Evolutionary conservation across 202 grass and related monocot species (phyloP).

Genomic region (Panicum hallii): DNA sequence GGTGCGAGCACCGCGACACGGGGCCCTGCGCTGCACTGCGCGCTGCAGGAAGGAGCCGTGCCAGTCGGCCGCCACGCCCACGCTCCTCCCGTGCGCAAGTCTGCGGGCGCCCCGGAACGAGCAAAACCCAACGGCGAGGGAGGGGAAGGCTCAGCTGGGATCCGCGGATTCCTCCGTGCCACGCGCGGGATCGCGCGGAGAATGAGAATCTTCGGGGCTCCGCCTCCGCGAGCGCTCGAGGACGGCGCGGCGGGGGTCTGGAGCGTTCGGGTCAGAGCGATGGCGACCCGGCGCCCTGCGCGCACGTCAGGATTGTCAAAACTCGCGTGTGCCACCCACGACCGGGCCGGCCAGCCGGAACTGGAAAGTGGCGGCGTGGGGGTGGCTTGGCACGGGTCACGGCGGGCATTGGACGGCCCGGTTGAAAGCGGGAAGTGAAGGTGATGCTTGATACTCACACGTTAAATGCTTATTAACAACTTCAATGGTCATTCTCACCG

Average conservation of each 20-base stretch:
- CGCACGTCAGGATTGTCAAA: not conserved
- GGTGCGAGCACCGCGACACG: too few species aligned
- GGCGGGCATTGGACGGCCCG: not conserved
- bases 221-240: too few species aligned
- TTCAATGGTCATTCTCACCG: not conserved
- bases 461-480: too few species aligned
- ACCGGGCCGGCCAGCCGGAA: not conserved
- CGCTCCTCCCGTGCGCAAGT: not conserved
- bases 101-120: conserved; percentile 39
- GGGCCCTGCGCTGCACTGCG: not conserved
- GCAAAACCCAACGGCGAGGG: not conserved
- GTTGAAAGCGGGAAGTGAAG: not conserved
- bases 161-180: not conserved
- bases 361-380: not conserved
- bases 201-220: conserved; percentile 38
- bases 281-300: not conserved
- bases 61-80: not conserved
- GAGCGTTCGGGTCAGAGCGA: not conserved
- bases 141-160: not conserved
- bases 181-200: not conserved
- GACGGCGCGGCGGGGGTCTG: not conserved
- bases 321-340: conserved; percentile 30
- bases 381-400: not conserved
- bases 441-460: not conserved
- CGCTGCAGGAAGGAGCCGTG: not conserved